phyloP scores from a whole-genome alignment of 208 protist genomes.

The Crithidia fasciculata region DNA sequence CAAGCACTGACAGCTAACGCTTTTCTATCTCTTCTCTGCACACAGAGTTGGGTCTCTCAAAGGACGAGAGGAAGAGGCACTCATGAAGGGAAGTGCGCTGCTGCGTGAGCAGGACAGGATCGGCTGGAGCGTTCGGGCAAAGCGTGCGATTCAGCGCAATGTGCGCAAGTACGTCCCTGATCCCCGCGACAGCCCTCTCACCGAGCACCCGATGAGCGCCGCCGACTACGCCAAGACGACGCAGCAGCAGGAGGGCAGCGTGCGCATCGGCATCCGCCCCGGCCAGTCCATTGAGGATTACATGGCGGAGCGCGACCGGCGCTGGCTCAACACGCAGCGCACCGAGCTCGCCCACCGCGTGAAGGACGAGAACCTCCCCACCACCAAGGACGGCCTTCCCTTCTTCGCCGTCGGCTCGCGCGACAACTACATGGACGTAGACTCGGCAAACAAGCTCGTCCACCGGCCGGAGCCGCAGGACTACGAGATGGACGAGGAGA shows the following conservation, averaged over 20 bases:
- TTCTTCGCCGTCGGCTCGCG: slow-evolving; percentile 66
- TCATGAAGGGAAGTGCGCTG: slow-evolving; percentile 14
- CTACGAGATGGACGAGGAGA: slow-evolving; percentile 89
- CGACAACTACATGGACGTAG: slow-evolving; percentile 74
- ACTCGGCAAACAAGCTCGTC: slow-evolving; percentile 65
- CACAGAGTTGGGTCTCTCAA: not conserved
- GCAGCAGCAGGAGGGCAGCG: slow-evolving; percentile 76
- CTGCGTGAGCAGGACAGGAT: slow-evolving; percentile 26
- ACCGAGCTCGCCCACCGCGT: slow-evolving; percentile 37
- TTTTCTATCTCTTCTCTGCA: too few relatives aligned
- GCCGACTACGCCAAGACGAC: slow-evolving; percentile 71
- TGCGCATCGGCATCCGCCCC: slow-evolving; percentile 80
- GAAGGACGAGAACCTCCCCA: slow-evolving; percentile 49
- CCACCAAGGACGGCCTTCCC: slow-evolving; percentile 73
- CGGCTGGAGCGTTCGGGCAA: slow-evolving; percentile 61
- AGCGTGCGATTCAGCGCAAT: slow-evolving; percentile 58
- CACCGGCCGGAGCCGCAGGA: slow-evolving; percentile 60
- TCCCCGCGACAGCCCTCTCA: slow-evolving; percentile 82
- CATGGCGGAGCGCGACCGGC: slow-evolving; percentile 82
- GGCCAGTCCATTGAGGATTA: slow-evolving; percentile 88
- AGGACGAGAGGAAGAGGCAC: not conserved
- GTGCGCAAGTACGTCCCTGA: slow-evolving; percentile 82
- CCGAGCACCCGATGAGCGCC: slow-evolving; percentile 71
- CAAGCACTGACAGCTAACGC: too few relatives aligned
- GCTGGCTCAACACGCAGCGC: slow-evolving; percentile 73